phyloP scores from a whole-genome alignment of 306 rosid genomes.

The Trichosanthes truncata region DNA sequence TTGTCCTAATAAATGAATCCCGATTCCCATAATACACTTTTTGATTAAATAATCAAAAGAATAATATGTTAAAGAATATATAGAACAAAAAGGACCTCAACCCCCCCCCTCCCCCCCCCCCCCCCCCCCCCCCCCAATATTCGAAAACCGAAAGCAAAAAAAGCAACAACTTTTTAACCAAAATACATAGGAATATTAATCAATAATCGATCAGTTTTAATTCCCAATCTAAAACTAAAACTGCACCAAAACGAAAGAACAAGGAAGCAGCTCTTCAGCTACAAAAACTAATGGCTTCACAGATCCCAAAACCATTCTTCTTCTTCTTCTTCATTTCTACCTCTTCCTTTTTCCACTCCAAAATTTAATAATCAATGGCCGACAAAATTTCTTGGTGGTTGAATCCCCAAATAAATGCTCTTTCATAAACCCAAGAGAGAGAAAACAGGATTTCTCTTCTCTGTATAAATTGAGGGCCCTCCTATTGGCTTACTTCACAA shows the following conservation, averaged over 20 bases:
- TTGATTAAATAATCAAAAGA: no score
- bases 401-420: conserved; percentile 58
- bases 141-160: not conserved
- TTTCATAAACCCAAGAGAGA: conserved; percentile 6
- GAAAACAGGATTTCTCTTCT: not conserved
- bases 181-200: not conserved
- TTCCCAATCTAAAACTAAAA: not conserved
- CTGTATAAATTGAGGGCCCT: conserved; percentile 15
- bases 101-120: no score
- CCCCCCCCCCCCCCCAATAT: not conserved
- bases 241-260: not conserved
- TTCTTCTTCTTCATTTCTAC: not conserved
- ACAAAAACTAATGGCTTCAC: not conserved
- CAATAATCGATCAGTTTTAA: not conserved
- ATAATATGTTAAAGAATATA: no score
- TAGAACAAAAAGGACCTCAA: no score
- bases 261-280: not conserved
- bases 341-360: conserved; percentile 2
- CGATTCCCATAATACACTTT: no score
- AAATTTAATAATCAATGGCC: conserved; percentile 34
- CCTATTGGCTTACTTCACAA: not conserved
- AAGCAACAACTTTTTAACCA: not conserved
- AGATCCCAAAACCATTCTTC: not conserved
- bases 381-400: conserved; percentile 63
- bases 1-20: no score